Conservation (phyloP, 805 yeast genomes). For the Candida silvatica region DNA sequence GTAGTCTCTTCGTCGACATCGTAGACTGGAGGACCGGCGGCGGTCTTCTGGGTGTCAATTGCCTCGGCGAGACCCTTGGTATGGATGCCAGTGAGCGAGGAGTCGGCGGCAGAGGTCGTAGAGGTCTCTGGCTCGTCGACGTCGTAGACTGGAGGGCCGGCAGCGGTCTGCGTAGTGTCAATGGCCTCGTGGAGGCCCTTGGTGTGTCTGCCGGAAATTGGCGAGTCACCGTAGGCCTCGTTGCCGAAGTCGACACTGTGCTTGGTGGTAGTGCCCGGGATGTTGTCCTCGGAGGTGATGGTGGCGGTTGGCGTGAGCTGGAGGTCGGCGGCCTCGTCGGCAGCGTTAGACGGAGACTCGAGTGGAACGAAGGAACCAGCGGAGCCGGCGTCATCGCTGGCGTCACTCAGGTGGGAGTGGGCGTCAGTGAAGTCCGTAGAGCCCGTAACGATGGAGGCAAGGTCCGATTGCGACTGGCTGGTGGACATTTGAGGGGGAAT, state of each 20-base stretch:
- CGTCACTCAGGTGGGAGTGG: conserved; percentile 7
- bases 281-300: conserved; percentile 10
- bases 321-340: neutral
- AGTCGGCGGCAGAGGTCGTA: neutral
- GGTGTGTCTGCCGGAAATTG: neutral
- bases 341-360: neutral
- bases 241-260: conserved; percentile 1
- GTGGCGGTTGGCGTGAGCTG: conserved; percentile 16
- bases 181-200: conserved; percentile 5
- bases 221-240: neutral
- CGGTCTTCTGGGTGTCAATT: neutral
- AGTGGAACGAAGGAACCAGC: conserved; percentile 1
- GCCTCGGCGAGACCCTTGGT: conserved; percentile 5
- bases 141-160: neutral
- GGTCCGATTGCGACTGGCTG: no score
- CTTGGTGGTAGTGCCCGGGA: conserved; percentile 6
- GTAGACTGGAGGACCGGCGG: neutral
- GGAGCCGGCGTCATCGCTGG: conserved; percentile 2
- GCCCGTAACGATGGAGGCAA: no score
- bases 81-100: neutral
- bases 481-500: no score
- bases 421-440: conserved; percentile 15
- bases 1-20: neutral
- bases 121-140: neutral
- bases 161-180: neutral